Conservation (phyloP, 2,329 filamentous ascomycete species). For the Epicoccum sorghinum region DNA sequence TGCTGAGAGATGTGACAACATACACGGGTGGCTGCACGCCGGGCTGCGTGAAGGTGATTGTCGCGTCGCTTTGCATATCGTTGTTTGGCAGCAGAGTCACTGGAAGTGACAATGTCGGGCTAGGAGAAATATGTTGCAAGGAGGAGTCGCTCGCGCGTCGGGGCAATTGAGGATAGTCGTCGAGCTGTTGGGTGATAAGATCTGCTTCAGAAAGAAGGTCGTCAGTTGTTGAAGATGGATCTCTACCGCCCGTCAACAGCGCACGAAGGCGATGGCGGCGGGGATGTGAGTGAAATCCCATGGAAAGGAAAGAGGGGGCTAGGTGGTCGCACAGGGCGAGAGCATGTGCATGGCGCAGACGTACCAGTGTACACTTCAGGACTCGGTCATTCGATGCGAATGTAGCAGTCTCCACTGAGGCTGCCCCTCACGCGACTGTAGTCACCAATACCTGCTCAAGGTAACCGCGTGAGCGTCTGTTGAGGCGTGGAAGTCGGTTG, state of each 20-base stretch:
- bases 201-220: constrained; percentile 29
- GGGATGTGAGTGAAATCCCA: constrained; percentile 27
- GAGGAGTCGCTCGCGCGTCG: constrained; percentile 24
- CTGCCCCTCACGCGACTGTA: constrained; percentile 10
- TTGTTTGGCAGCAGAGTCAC: constrained; percentile 1
- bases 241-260: constrained; percentile 21
- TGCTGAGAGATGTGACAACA: constrained; percentile 71
- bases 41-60: constrained; percentile 65
- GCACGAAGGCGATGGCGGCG: constrained; percentile 24
- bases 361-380: constrained; percentile 11
- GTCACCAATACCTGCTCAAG: background rate
- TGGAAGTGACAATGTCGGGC: constrained; percentile 3
- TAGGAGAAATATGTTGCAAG: constrained; percentile 1
- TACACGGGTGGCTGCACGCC: constrained; percentile 71
- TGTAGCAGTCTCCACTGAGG: constrained; percentile 13
- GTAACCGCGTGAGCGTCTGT: constrained; percentile 7
- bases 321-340: constrained; percentile 24
- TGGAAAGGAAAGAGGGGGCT: constrained; percentile 17
- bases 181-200: constrained; percentile 8
- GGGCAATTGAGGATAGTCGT: constrained; percentile 14
- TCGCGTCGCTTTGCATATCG: constrained; percentile 48
- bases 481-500: background rate
- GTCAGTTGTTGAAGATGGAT: constrained; percentile 36
- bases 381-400: constrained; percentile 4
- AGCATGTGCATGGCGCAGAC: constrained; percentile 17